Evolutionary conservation across 2,329 filamentous ascomycete species (phyloP).

Genomic region (Colletotrichum tropicicola): DNA sequence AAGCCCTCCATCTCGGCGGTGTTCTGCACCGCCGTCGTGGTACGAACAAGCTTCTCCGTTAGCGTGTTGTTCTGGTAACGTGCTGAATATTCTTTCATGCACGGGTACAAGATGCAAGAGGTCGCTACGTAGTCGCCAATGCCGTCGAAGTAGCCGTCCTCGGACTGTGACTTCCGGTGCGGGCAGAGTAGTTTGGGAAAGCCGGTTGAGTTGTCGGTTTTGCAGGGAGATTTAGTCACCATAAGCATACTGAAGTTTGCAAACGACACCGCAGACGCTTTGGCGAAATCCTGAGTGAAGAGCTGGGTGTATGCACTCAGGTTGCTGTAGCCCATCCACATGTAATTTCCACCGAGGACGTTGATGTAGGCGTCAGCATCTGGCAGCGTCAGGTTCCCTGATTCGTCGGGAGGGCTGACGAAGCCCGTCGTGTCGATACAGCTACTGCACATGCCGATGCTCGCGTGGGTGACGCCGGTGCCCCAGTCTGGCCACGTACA

Average conservation of each 20-base stretch:
- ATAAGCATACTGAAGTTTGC: constrained; percentile 19
- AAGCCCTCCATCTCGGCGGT: not conserved
- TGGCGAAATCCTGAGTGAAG: constrained; percentile 1
- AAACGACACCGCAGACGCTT: not conserved
- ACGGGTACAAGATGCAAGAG: constrained; percentile 14
- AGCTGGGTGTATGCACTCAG: constrained; percentile 1
- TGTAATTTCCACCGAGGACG: not conserved
- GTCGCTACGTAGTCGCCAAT: constrained; percentile 9
- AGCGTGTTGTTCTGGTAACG: constrained; percentile 6
- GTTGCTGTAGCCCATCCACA: constrained; percentile 27
- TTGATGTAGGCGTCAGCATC: constrained; percentile 10
- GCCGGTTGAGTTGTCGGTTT: not conserved
- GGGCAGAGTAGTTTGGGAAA: not conserved
- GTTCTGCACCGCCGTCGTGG: constrained; percentile 3
- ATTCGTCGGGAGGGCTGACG: not conserved
- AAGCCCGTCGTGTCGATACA: constrained; percentile 21
- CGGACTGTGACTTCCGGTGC: not conserved
- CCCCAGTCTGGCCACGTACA: constrained; percentile 22
- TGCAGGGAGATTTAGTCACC: constrained; percentile 1
- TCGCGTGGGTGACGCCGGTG: constrained; percentile 19
- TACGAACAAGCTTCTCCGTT: constrained; percentile 15
- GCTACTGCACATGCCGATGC: constrained; percentile 20
- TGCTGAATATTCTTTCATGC: constrained; percentile 10
- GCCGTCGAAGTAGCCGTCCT: not conserved
- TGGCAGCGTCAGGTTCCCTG: constrained; percentile 14